Evolutionary conservation across 129 eudicot genomes (phyloP).

Genomic region (Gnaphalium uliginosum): DNA sequence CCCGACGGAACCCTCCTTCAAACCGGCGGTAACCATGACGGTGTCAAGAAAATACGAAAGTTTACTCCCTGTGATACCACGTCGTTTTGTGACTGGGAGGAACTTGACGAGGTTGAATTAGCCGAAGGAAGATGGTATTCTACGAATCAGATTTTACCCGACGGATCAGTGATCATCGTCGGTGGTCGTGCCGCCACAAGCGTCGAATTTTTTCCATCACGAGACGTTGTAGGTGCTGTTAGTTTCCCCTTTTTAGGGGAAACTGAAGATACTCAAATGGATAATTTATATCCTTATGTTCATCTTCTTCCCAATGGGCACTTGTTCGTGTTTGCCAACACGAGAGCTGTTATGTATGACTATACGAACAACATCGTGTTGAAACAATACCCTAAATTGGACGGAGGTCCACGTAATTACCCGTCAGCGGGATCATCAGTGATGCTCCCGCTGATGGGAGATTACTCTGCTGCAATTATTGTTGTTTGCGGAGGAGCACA

Average conservation of each 20-base stretch:
- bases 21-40: neutral
- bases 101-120: neutral
- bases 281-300: neutral
- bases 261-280: constrained; percentile 5
- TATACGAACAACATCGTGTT: neutral
- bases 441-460: neutral
- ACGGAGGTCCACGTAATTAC: neutral
- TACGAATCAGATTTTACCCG: neutral
- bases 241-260: neutral
- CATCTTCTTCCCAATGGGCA: constrained; percentile 5
- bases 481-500: constrained; percentile 3
- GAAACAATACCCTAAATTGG: constrained; percentile 1
- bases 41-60: neutral
- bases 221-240: neutral
- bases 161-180: neutral
- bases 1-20: constrained; percentile 1
- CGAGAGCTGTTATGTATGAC: neutral
- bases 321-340: constrained; percentile 5
- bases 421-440: constrained; percentile 7
- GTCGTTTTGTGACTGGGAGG: constrained; percentile 11
- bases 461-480: neutral
- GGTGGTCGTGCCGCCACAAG: neutral
- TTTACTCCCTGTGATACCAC: neutral
- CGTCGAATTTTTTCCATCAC: neutral
- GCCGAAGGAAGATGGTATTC: neutral